Evolutionary conservation across 345 rosid species (phyloP).

Genomic region (Populus simonii): DNA sequence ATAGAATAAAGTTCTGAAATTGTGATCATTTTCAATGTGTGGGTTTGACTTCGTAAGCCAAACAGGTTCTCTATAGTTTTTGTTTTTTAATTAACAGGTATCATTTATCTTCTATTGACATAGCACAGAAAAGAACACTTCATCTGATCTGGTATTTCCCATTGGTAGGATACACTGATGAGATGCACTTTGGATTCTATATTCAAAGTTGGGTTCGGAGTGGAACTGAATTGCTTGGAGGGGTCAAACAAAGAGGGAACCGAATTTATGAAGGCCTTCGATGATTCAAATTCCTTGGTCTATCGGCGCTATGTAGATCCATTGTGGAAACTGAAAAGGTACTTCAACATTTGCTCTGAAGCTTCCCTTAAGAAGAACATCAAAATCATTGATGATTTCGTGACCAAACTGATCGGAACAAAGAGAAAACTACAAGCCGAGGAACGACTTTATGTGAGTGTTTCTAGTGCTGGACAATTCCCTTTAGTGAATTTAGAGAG

Average conservation of each 20-base stretch:
- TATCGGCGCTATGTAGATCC: constrained; percentile 60
- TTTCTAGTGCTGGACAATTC: not conserved
- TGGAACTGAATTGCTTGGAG: constrained; percentile 53
- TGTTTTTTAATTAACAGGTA: not conserved
- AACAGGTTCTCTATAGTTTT: too few species aligned
- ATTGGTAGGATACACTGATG: constrained; percentile 58
- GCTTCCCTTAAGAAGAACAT: constrained; percentile 47
- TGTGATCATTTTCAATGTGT: too few species aligned
- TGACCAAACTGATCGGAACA: constrained; percentile 40
- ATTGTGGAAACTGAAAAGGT: constrained; percentile 62
- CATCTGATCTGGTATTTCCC: not conserved
- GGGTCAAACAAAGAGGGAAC: constrained; percentile 48
- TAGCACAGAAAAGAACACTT: not conserved
- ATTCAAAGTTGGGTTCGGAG: constrained; percentile 79
- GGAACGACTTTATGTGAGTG: constrained; percentile 34
- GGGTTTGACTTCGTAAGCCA: too few species aligned
- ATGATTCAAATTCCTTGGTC: constrained; percentile 50
- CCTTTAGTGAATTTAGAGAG: not conserved
- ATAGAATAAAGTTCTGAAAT: too few species aligned
- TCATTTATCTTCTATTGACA: not conserved
- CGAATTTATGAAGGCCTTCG: constrained; percentile 64
- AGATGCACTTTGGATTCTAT: constrained; percentile 65
- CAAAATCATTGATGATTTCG: constrained; percentile 47
- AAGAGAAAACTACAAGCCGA: constrained; percentile 38
- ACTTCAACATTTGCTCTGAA: constrained; percentile 53